Percentiles rank a stretch among this genome's conserved stretches.
phyloP scores from a whole-genome alignment of 2,329 filamentous ascomycete genomes.

The Aulographum hederae region DNA sequence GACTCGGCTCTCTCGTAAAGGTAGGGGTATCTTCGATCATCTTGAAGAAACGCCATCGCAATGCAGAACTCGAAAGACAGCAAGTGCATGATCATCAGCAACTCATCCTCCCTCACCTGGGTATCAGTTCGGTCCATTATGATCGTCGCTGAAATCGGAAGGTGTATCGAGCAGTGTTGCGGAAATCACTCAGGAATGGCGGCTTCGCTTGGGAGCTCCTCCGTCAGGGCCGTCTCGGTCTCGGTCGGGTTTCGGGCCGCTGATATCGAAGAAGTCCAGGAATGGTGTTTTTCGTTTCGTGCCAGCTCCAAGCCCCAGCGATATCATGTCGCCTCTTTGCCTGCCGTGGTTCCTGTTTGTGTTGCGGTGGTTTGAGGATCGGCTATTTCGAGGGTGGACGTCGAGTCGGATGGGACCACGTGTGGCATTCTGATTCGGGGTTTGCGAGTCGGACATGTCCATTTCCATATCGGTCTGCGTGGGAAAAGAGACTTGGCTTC shows the following conservation, averaged over 20 bases:
- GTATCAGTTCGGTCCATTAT: no score
- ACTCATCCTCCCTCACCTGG: no score
- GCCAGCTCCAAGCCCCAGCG: slow-evolving; percentile 45
- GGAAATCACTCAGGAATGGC: no score
- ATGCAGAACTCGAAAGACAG: no score
- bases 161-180: no score
- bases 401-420: slow-evolving; percentile 1
- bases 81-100: no score
- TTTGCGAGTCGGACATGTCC: no score
- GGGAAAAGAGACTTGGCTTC: slow-evolving; percentile 5
- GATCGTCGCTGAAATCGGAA: no score
- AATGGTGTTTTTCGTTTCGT: slow-evolving; percentile 57
- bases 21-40: no score
- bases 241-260: slow-evolving; percentile 34
- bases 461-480: slow-evolving; percentile 4
- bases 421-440: not conserved
- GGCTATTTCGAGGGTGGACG: slow-evolving; percentile 3
- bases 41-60: no score
- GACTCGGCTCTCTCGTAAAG: no score
- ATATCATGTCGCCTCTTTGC: slow-evolving; percentile 21
- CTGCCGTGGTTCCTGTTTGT: slow-evolving; percentile 12
- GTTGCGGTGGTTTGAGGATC: slow-evolving; percentile 16
- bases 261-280: slow-evolving; percentile 57
- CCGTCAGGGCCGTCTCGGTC: not conserved
- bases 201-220: no score